These are phyloP conservation scores for Hypoxylon subgilvum DNA, from an alignment of 495 filamentous ascomycete genomes.

Conservation along the genomic window DNA sequence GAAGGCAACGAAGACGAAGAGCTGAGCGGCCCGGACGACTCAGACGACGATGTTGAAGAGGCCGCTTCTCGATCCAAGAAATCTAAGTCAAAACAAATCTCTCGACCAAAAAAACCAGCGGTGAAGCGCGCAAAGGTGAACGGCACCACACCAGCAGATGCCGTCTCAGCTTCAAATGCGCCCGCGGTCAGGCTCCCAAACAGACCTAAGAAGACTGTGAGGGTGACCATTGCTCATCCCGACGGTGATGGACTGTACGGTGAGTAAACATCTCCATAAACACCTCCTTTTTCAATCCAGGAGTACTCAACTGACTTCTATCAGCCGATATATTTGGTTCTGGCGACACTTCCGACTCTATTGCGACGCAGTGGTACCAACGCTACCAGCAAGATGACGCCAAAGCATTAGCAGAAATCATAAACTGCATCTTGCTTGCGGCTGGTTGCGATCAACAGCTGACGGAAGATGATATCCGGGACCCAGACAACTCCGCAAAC, in stretches of 20 bases:
- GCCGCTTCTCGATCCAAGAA: conserved; percentile 39
- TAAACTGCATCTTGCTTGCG: conserved; percentile 86
- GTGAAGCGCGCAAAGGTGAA: conserved; percentile 79
- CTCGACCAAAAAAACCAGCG: conserved; percentile 62
- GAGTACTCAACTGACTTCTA: conserved; percentile 35
- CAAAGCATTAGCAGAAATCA: conserved; percentile 75
- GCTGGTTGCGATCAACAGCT: conserved; percentile 80
- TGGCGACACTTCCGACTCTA: conserved; percentile 69
- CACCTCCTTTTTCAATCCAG: too few relatives aligned
- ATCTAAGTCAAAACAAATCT: conserved; percentile 42
- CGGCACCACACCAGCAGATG: conserved; percentile 59
- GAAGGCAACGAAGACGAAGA: conserved; percentile 58
- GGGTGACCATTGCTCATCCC: conserved; percentile 54
- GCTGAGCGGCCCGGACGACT: conserved; percentile 53
- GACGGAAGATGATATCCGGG: conserved; percentile 76
- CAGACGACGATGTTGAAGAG: conserved; percentile 50
- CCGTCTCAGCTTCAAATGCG: conserved; percentile 23
- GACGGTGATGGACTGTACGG: conserved; percentile 77
- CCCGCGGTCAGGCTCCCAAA: conserved; percentile 62
- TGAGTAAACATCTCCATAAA: conserved; percentile 58
- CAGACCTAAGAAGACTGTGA: conserved; percentile 65
- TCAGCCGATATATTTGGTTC: conserved; percentile 82
- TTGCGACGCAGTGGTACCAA: conserved; percentile 80
- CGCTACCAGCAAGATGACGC: conserved; percentile 72
- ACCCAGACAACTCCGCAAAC: conserved; percentile 78